phyloP scores from a whole-genome alignment of 495 filamentous ascomycete species.

The Neurospora sp. region DNA sequence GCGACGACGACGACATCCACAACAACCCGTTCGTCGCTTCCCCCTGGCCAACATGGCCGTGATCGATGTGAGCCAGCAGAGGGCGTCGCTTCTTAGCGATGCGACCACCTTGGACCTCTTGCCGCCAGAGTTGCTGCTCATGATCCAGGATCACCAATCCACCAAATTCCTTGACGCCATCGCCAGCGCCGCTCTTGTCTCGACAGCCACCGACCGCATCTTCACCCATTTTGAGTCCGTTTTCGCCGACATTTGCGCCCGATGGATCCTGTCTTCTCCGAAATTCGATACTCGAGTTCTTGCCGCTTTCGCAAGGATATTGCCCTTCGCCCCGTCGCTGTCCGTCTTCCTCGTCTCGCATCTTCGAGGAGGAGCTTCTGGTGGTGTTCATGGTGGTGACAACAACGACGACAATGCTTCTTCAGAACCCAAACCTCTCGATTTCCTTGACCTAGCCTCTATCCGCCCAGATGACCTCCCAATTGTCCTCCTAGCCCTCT shows the following conservation, averaged over 20 bases:
- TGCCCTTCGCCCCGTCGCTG: constrained; percentile 70
- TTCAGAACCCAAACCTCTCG: not conserved
- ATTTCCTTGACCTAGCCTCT: constrained; percentile 11
- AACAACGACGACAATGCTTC: not conserved
- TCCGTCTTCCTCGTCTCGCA: constrained; percentile 38
- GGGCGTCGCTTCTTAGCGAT: constrained; percentile 28
- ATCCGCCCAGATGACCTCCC: constrained; percentile 22
- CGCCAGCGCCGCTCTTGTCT: constrained; percentile 53
- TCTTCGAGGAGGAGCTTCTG: constrained; percentile 10
- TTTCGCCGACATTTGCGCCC: constrained; percentile 69
- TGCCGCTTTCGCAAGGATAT: constrained; percentile 64
- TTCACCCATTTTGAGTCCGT: constrained; percentile 60
- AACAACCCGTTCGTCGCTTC: constrained; percentile 1
- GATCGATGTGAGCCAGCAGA: constrained; percentile 33
- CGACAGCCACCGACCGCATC: constrained; percentile 53
- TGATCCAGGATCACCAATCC: constrained; percentile 53
- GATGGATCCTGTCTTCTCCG: constrained; percentile 49
- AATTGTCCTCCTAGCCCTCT: constrained; percentile 54
- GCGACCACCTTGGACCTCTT: constrained; percentile 40
- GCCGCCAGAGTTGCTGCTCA: constrained; percentile 53
- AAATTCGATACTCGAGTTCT: constrained; percentile 44
- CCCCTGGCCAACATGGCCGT: constrained; percentile 26
- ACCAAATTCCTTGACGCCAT: constrained; percentile 60
- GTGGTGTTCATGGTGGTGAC: not conserved
- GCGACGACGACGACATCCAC: constrained; percentile 1